These are phyloP conservation scores for Cutaneotrichosporon sp. DNA, from an alignment of 1,284 basidiomycete genomes.

Conservation along the genomic window DNA sequence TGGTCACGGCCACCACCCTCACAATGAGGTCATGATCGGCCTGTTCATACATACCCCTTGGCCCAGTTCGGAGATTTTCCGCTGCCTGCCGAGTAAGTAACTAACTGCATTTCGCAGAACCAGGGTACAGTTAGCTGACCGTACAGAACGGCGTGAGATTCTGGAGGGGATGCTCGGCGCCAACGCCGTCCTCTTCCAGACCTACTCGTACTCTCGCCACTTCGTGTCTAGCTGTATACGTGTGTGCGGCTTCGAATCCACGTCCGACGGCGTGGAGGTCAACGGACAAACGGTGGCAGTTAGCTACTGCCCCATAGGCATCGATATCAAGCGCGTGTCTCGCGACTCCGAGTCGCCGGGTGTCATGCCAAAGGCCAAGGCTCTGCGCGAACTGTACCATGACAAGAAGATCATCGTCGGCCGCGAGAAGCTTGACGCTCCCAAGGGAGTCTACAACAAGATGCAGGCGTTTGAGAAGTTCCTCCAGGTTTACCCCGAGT, in stretches of 20 bases:
- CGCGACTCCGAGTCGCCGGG: slow-evolving; percentile 73
- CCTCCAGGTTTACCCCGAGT: slow-evolving; percentile 87
- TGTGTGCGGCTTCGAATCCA: slow-evolving; percentile 91
- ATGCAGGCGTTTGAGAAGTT: slow-evolving; percentile 95
- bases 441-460: slow-evolving; percentile 97
- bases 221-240: slow-evolving; percentile 92
- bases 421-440: slow-evolving; percentile 97
- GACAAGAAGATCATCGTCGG: slow-evolving; percentile 99
- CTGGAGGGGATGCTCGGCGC: slow-evolving; percentile 97
- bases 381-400: slow-evolving; percentile 78
- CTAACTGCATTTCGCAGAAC: background rate
- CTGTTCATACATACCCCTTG: slow-evolving; percentile 97
- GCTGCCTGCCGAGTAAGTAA: slow-evolving; percentile 75
- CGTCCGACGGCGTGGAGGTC: slow-evolving; percentile 76
- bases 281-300: slow-evolving; percentile 82
- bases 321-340: slow-evolving; percentile 86
- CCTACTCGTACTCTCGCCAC: slow-evolving; percentile 94
- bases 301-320: slow-evolving; percentile 92
- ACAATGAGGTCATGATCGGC: slow-evolving; percentile 59
- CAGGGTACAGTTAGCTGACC: slow-evolving; percentile 9
- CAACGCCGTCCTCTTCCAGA: slow-evolving; percentile 94
- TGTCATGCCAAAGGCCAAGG: slow-evolving; percentile 81
- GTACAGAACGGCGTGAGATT: slow-evolving; percentile 78
- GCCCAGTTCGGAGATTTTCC: slow-evolving; percentile 93
- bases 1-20: background rate